Percentiles rank a stretch among this genome's conserved stretches.
Evolutionary conservation across 139 green algal species (phyloP).

Genomic region (Asterochloris erici): DNA sequence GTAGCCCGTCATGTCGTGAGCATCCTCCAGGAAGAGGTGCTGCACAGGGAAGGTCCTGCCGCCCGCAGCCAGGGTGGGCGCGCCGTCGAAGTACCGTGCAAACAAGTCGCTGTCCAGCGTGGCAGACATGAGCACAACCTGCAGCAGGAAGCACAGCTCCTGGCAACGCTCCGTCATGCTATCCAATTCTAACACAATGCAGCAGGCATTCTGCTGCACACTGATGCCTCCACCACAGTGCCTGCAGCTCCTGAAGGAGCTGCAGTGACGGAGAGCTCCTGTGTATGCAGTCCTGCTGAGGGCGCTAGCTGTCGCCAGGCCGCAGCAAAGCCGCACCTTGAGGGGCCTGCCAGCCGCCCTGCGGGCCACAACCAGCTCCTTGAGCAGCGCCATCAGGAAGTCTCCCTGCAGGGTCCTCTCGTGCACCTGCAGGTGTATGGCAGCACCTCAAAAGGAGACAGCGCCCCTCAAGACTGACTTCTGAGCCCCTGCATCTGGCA

Average conservation of each 20-base stretch:
- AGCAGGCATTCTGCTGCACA: no score
- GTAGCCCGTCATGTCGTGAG: conserved; percentile 63
- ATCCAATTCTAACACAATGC: no score
- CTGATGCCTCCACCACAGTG: no score
- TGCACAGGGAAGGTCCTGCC: conserved; percentile 91
- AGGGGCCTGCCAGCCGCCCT: conserved; percentile 35
- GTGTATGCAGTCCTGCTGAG: not conserved
- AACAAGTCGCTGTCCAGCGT: conserved; percentile 86
- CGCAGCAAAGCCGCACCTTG: conserved; percentile 26
- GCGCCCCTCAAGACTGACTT: no score
- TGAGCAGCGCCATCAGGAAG: conserved; percentile 81
- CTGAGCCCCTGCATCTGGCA: no score
- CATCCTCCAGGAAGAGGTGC: conserved; percentile 86
- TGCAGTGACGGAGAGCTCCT: not conserved
- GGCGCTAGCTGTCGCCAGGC: not conserved
- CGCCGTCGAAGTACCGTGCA: conserved; percentile 76
- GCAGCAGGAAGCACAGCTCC: conserved; percentile 11
- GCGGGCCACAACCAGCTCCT: conserved; percentile 49
- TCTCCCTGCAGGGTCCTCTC: conserved; percentile 79
- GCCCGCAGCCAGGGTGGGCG: conserved; percentile 51
- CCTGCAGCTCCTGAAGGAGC: no score
- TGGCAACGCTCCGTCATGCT: not conserved
- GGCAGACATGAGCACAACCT: conserved; percentile 92
- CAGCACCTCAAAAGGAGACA: no score
- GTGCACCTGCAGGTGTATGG: conserved; percentile 55